A percentile compares a stretch with the other conserved stretches of the same genome.
phyloP scores from a whole-genome alignment of 2,329 filamentous ascomycete species.

The Monosporascus ibericus region DNA sequence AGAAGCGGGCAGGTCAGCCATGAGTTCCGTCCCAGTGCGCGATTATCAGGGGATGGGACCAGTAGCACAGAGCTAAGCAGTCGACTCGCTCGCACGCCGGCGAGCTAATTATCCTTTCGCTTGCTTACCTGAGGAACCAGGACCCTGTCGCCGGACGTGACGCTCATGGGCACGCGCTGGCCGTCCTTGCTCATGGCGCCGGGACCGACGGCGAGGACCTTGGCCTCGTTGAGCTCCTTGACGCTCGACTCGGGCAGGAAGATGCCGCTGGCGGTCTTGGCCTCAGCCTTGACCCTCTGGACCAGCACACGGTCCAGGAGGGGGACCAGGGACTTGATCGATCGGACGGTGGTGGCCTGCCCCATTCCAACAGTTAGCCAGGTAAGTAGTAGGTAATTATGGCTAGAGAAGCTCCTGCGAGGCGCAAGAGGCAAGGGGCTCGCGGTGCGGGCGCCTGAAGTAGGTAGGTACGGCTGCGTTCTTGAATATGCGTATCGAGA shows the following conservation, averaged over 20 bases:
- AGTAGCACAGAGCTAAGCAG: too few species aligned
- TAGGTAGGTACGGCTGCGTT: too few species aligned
- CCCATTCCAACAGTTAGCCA: too few species aligned
- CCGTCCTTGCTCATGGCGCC: conserved; percentile 83
- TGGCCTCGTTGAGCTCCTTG: conserved; percentile 97
- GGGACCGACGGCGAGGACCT: conserved; percentile 90
- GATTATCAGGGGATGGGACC: too few species aligned
- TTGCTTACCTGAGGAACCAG: conserved; percentile 79
- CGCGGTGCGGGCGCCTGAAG: too few species aligned
- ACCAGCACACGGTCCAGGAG: conserved; percentile 98
- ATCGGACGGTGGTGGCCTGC: conserved; percentile 74
- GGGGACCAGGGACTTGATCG: conserved; percentile 88
- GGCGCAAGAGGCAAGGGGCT: too few species aligned
- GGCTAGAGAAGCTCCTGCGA: too few species aligned
- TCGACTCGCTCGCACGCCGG: too few species aligned
- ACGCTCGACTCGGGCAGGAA: conserved; percentile 95
- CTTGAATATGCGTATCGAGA: too few species aligned
- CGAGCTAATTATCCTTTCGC: too few species aligned
- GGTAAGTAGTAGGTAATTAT: too few species aligned
- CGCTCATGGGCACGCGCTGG: conserved; percentile 79
- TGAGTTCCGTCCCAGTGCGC: too few species aligned
- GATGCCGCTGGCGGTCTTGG: conserved; percentile 94
- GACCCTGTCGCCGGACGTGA: conserved; percentile 80
- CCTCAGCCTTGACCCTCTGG: conserved; percentile 94
- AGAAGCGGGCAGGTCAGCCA: conserved; percentile 8